Conservation (phyloP, 2,329 filamentous ascomycete genomes). For the Claviceps paspali region DNA sequence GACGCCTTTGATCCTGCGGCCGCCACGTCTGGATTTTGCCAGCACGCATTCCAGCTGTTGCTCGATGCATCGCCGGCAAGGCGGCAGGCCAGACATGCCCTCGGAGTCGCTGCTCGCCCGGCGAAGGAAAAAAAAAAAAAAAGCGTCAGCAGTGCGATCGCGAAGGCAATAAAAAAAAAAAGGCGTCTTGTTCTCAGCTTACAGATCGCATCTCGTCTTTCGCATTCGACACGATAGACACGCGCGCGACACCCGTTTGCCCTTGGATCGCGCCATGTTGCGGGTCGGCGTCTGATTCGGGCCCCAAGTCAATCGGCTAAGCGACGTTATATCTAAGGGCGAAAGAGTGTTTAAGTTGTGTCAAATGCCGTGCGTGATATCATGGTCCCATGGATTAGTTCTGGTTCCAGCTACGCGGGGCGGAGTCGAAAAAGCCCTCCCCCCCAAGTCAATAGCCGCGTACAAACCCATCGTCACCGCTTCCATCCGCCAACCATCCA, state of each 20-base stretch:
- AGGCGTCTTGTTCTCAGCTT: no score
- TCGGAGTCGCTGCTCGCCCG: constrained; percentile 14
- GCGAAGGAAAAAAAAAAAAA: no score
- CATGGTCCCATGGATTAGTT: background rate
- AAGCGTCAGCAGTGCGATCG: constrained; percentile 6
- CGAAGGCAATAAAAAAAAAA: no score
- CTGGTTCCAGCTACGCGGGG: background rate
- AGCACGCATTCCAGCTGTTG: constrained; percentile 23
- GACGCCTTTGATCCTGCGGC: constrained; percentile 18
- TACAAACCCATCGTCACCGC: no score
- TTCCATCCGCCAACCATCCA: no score
- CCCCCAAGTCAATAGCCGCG: constrained; percentile 7
- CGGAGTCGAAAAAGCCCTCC: no score
- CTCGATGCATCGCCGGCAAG: constrained; percentile 23
- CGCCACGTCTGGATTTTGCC: constrained; percentile 24
- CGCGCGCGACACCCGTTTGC: constrained; percentile 17
- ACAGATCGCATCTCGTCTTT: constrained; percentile 19
- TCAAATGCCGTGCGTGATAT: constrained; percentile 7
- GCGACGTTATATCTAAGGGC: background rate
- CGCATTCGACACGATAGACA: constrained; percentile 17
- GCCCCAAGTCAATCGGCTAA: constrained; percentile 7
- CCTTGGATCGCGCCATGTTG: constrained; percentile 8
- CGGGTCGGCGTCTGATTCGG: constrained; percentile 9
- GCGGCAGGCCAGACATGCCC: constrained; percentile 20
- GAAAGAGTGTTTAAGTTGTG: constrained; percentile 4